Evolutionary conservation across 2,329 filamentous ascomycete genomes (phyloP).

Genomic region (Neonectria coccinea): DNA sequence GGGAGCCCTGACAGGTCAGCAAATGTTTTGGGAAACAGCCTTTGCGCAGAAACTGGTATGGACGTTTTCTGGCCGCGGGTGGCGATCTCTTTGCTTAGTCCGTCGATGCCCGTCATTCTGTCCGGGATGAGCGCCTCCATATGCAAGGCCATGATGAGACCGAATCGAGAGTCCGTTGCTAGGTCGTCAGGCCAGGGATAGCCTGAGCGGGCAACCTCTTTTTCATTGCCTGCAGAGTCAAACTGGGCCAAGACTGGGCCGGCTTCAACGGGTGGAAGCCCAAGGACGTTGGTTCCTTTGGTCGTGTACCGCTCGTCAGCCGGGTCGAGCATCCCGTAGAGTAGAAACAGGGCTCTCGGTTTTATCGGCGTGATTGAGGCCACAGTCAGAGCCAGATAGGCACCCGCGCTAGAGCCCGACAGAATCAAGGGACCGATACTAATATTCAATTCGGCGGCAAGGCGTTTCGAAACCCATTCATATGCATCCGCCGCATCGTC

Average conservation of each 20-base stretch:
- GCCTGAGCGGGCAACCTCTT: conserved; percentile 20
- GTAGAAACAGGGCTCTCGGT: conserved; percentile 27
- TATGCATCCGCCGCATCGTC: conserved; percentile 38
- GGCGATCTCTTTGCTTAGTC: conserved; percentile 23
- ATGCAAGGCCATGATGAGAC: conserved; percentile 29
- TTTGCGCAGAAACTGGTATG: conserved; percentile 16
- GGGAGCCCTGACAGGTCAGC: conserved; percentile 22
- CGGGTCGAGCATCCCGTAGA: conserved; percentile 38
- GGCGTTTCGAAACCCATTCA: conserved; percentile 30
- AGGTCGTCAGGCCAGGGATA: conserved; percentile 15
- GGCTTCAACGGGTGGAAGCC: conserved; percentile 24
- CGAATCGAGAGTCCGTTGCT: conserved; percentile 10
- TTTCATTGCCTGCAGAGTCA: not conserved
- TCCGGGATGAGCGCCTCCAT: conserved; percentile 37
- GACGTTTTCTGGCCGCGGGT: conserved; percentile 17
- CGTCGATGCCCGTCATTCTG: conserved; percentile 35
- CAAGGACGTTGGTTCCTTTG: conserved; percentile 31
- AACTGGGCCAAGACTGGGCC: conserved; percentile 23
- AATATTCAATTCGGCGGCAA: conserved; percentile 16
- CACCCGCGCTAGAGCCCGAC: conserved; percentile 37
- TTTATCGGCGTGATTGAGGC: conserved; percentile 8
- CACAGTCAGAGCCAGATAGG: conserved; percentile 32
- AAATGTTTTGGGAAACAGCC: conserved; percentile 35
- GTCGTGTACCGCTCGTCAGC: conserved; percentile 31
- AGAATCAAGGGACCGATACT: conserved; percentile 28